Conservation (phyloP, 768 basidiomycete genomes). For the Hirschioporus abietinus region DNA sequence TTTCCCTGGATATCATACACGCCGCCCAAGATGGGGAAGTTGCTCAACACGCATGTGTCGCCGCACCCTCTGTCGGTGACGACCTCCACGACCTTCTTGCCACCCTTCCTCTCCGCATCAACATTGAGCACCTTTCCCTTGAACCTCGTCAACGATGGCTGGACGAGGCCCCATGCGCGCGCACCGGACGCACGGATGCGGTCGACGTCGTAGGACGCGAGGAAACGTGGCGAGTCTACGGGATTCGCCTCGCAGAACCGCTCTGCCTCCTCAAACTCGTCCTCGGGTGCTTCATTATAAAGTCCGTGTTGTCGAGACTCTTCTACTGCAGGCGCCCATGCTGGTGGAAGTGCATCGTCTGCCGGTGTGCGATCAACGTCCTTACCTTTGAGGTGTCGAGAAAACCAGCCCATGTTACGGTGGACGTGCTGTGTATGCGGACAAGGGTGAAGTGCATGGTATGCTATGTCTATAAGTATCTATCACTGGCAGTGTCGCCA, state of each 20-base stretch:
- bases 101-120: conserved; percentile 27
- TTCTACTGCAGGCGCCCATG: conserved; percentile 58
- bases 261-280: conserved; percentile 48
- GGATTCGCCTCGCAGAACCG: conserved; percentile 42
- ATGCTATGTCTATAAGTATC: background rate
- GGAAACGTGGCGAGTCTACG: conserved; percentile 35
- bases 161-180: conserved; percentile 49
- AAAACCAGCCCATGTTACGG: background rate
- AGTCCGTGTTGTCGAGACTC: conserved; percentile 41
- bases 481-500: background rate
- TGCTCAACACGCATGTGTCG: conserved; percentile 51
- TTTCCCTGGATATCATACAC: conserved; percentile 52
- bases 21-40: conserved; percentile 55
- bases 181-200: conserved; percentile 41
- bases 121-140: conserved; percentile 34
- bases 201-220: conserved; percentile 50
- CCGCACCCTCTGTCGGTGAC: conserved; percentile 36
- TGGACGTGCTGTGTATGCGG: background rate
- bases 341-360: background rate
- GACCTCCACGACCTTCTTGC: conserved; percentile 34
- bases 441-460: background rate
- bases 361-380: background rate
- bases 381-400: background rate
- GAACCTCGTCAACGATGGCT: conserved; percentile 37
- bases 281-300: conserved; percentile 49